phyloP scores from a whole-genome alignment of 345 rosid genomes.

The Dipteronia sinensis region DNA sequence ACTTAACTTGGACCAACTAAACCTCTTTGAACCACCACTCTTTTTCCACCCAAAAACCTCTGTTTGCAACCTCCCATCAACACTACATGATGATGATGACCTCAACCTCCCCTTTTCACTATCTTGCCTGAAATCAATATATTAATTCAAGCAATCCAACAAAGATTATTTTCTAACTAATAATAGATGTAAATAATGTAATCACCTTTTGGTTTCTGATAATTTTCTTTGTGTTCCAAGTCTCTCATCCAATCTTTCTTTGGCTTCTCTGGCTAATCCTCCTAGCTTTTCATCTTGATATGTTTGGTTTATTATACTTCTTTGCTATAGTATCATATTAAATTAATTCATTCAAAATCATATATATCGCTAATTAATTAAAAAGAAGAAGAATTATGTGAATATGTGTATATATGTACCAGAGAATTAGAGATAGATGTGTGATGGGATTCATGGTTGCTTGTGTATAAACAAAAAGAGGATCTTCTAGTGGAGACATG shows the following conservation, averaged over 20 bases:
- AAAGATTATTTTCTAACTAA: not conserved
- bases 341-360: slow-evolving; percentile 19
- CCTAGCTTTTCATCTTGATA: slow-evolving; percentile 58
- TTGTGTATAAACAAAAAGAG: slow-evolving; percentile 59
- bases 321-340: slow-evolving; percentile 26
- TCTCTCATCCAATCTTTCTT: slow-evolving; percentile 70
- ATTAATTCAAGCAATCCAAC: not conserved
- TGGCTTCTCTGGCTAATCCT: slow-evolving; percentile 75
- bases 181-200: too few relatives aligned
- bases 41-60: slow-evolving; percentile 42
- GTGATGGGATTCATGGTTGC: slow-evolving; percentile 48
- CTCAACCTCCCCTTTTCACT: slow-evolving; percentile 28
- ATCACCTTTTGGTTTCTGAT: slow-evolving; percentile 45
- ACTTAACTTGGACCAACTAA: slow-evolving; percentile 53
- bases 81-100: slow-evolving; percentile 2
- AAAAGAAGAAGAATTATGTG: not conserved
- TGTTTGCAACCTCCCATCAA: slow-evolving; percentile 29
- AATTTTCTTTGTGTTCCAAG: slow-evolving; percentile 49
- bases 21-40: slow-evolving; percentile 30
- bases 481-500: slow-evolving; percentile 48
- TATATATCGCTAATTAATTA: too few relatives aligned
- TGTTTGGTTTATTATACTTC: slow-evolving; percentile 35
- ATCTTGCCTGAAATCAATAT: slow-evolving; percentile 29
- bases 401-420: slow-evolving; percentile 22
- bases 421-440: slow-evolving; percentile 27